Base-by-base conservation (phyloP, 139 green algal species). In the Diplosphaera chodatii region DNA sequence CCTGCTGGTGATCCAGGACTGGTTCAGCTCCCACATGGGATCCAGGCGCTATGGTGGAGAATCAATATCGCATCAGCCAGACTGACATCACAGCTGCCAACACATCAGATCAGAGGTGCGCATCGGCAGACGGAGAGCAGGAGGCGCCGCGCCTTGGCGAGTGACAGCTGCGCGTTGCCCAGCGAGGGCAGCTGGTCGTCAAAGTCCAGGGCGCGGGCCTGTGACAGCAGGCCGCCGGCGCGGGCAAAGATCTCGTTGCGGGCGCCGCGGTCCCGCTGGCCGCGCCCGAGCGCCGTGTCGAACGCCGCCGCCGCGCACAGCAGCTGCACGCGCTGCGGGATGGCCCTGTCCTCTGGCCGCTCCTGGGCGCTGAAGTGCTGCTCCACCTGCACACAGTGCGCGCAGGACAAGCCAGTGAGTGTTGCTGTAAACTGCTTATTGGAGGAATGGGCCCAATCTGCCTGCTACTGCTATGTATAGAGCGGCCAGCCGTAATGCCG, bases 281-380 rank as follows among this genome's bases (percentile, higher is more conserved):
- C 71, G 4, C 62, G 63, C 1, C 64, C 74, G 48, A 72, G 76
- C 20, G 84, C 78, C 1, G 86, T 86, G 64, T 89, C 55, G 31
- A 90, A 79, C 23, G 83, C 82, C 29, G 86, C 92, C 8, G 91
- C 63, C 0, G 70, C 85, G 66, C 90, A 95, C 16, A 87, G 74
- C 48, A 93, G 84, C 55, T 91, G 86, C 18, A 97, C 84, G 23
- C 80, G 84, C 62, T 91, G 84, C 70, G 87, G 91, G 0, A 72
- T 79, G 3, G 79, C 79, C 40, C 77, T 74, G 5, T 55, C 31
- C 64, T 55, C 37, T 75, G 66, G 25, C 81, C 77, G 55, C 23
- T 32, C 68, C 23, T 41, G 21, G n/a, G 56, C 55, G 31, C 33
- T 22, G 27, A 68, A 68, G 59, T 69, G 25, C 32, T 74, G 15